Percentiles rank a stretch among this genome's conserved stretches.
These are phyloP conservation scores for Vigna angularis DNA, from an alignment of 306 rosid genomes.

Conservation along the genomic window DNA sequence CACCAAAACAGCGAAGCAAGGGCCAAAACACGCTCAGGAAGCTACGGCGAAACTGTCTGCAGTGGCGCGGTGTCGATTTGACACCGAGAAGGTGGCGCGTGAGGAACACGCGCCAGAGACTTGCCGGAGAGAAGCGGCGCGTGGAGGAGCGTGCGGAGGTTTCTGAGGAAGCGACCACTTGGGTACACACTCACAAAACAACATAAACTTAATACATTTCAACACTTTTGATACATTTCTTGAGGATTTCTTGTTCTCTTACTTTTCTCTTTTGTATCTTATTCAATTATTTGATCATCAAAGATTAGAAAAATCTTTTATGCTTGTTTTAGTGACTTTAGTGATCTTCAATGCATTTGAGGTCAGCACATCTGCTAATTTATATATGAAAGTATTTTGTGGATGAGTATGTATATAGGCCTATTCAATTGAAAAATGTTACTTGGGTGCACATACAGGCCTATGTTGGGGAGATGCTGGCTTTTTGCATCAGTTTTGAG, in stretches of 20 bases:
- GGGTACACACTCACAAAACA: too few species aligned
- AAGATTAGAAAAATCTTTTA: neutral
- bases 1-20: too few species aligned
- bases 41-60: too few species aligned
- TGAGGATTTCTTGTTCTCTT: neutral
- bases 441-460: neutral
- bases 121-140: too few species aligned
- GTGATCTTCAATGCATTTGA: constrained; percentile 17
- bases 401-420: neutral
- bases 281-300: neutral
- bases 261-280: neutral
- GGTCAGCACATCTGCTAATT: neutral
- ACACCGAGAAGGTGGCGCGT: too few species aligned
- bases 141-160: too few species aligned
- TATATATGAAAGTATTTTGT: neutral
- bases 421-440: neutral
- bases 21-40: too few species aligned
- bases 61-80: too few species aligned
- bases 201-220: too few species aligned
- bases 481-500: neutral
- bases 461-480: neutral
- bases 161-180: too few species aligned
- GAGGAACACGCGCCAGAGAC: too few species aligned
- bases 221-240: neutral
- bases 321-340: neutral